Percentiles rank a stretch among this genome's conserved stretches.
phyloP scores from a whole-genome alignment of 2,329 filamentous ascomycete species.

The Penicillium sp. region DNA sequence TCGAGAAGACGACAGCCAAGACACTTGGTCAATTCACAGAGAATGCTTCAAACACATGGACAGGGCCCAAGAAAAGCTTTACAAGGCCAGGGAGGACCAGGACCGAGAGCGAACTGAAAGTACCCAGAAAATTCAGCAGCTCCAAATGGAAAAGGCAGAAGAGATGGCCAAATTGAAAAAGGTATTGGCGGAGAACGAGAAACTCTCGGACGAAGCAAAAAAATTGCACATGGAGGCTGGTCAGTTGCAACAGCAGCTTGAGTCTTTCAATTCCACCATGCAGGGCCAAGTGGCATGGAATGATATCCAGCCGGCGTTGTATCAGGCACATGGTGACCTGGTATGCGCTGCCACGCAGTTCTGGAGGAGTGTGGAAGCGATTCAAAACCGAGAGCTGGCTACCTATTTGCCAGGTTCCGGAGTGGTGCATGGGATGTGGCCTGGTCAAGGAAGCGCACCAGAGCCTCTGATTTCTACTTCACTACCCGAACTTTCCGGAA shows the following conservation, averaged over 20 bases:
- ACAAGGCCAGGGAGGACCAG: not conserved
- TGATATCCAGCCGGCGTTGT: not conserved
- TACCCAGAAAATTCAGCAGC: not conserved
- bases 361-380: not conserved
- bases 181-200: not conserved
- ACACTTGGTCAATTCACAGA: not conserved
- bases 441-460: not conserved
- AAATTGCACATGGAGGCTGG: constrained; percentile 1
- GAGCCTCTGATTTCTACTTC: constrained; percentile 3
- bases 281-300: not conserved
- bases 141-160: not conserved
- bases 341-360: not conserved
- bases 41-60: not conserved
- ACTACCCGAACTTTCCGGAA: constrained; percentile 1
- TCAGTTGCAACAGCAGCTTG: not conserved
- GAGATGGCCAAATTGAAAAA: not conserved
- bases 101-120: not conserved
- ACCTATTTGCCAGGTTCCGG: not conserved
- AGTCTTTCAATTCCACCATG: not conserved
- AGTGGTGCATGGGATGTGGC: constrained; percentile 1
- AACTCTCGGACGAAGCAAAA: not conserved
- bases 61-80: not conserved
- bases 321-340: not conserved
- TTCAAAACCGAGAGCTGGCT: not conserved
- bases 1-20: constrained; percentile 1